phyloP scores from a whole-genome alignment of 176 grass and related monocot species.

The Poa annua region DNA sequence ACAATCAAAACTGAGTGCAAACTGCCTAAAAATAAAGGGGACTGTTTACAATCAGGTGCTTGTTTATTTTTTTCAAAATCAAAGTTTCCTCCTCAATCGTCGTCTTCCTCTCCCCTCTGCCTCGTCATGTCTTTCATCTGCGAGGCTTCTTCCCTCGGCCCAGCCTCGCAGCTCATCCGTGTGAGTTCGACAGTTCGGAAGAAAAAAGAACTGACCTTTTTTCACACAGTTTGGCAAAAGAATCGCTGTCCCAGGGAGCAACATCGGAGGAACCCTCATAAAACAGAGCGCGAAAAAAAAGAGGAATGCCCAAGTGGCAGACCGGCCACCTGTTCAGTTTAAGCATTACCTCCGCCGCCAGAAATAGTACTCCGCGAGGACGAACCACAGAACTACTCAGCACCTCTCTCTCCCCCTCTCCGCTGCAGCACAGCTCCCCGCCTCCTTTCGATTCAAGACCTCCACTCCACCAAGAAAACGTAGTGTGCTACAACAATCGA shows the following conservation, averaged over 20 bases:
- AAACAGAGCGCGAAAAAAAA: not conserved
- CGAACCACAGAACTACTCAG: not conserved
- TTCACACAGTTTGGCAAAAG: not conserved
- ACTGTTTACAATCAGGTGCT: not conserved
- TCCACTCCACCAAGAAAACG: not conserved
- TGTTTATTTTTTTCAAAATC: not conserved
- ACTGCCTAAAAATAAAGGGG: not conserved
- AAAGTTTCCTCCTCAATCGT: not conserved
- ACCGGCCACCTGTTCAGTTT: not conserved
- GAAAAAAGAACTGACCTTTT: not conserved
- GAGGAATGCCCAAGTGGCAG: not conserved
- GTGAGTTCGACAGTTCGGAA: not conserved
- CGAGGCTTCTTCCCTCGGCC: not conserved
- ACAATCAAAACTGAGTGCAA: not conserved
- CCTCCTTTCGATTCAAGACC: not conserved
- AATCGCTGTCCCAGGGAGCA: not conserved
- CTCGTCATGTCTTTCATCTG: not conserved
- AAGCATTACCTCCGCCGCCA: not conserved
- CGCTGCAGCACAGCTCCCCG: not conserved
- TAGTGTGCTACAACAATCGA: slow-evolving; percentile 8
- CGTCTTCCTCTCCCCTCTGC: not conserved
- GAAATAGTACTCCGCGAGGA: not conserved
- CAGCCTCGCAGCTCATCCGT: not conserved
- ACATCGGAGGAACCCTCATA: not conserved
- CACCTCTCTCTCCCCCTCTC: not conserved